Evolutionary conservation across 371 early-diverging fungal genomes (phyloP), one percentile per base, ranked within the genome.

Genomic region (Smittium culicis): DNA sequence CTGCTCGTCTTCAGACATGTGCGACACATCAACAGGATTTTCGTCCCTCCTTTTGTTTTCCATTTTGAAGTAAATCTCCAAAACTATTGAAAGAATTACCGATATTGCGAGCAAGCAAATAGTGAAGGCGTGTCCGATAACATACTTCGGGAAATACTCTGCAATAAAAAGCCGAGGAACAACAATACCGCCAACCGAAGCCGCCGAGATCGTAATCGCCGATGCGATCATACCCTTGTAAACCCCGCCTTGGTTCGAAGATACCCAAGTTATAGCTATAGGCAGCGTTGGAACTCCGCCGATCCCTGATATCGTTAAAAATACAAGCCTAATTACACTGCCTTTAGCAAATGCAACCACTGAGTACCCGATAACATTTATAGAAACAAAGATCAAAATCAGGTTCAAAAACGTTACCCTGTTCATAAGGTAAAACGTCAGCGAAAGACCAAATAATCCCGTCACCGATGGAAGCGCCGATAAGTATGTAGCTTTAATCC

Each of bases 21-120:
- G 8, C n/a, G 64, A 64, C 16, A 64, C 59, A 34, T 64, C 64
- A 5, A 11, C 64, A 54, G 64, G 64, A 64, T 64, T 64, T 64
- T 64, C 59, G 24, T 64, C 64, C 8, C 59, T 11, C 11, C 59
- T 11, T 64, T 64, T 59, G 60, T 59, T 59, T 25, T 28, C 60
- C 5, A 11, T 59, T 59, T n/a, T 59, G 11, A 59, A 11, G 31
- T 59, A 59, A 59, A 59, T n/a, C n/a, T 8, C 25, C 28, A 59
- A 8, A 5, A 59, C 16, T 31, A 59, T 8, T 59, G 60, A 59
- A 59, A 59, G 28, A 31, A 25, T 16, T 11, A n/a, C 31, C 14
- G 60, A 28, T 11, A 59, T 8, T 28, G 11, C 27, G 16, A 28
- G 60, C 5, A 5, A 11, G 16, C 11, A 8, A 16, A 59, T 59